Evolutionary conservation across 306 rosid genomes (phyloP), one percentile per base, ranked within the genome.

Genomic region (Trifolium subterraneum): DNA sequence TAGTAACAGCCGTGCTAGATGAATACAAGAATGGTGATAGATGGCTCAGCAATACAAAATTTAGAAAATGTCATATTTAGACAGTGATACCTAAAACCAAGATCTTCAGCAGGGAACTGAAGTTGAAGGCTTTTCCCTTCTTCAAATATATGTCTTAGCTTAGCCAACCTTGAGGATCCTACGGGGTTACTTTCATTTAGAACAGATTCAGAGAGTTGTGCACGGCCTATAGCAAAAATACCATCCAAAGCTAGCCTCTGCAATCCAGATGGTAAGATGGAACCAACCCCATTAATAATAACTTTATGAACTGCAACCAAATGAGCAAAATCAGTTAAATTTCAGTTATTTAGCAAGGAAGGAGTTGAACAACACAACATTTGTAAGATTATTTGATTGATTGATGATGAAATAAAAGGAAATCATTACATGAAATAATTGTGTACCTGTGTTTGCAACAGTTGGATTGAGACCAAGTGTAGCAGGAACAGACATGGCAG

Each of bases 41-140:
- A 36, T 60, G 47, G 71, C 61, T 66, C 27, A 7, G 29, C 31
- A 33, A 44, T 25, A 61, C 59, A 72, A 60, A 60, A 39, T 4
- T 48, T 27, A 48, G 71, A 83, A 70, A 70, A 75, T 31, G 42
- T 33, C 64, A 23, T 68, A 85, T 70, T 65, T 68, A 65, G 27
- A 16, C 23, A 23, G 71, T 31, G 51, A 73, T 82, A 90, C 99
- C 99, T 92, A 77, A 92, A 92, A 68, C 97, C 97, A 69, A 94
- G 95, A 81, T 94, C 97, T 84, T 94, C 97, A 1, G 96, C 97
- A 59, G 97, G 99, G 86, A 94, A 94, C 85, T 88, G 99, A 70
- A 92, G 97, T 84, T 92, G 99, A 71, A 94, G 99, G 72, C 95
- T 94, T 80, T 87, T 92, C 67, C 99, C 97, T 84, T 92, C 99